phyloP scores from a whole-genome alignment of 257 asterid genomes.

The Eucommia ulmoides region DNA sequence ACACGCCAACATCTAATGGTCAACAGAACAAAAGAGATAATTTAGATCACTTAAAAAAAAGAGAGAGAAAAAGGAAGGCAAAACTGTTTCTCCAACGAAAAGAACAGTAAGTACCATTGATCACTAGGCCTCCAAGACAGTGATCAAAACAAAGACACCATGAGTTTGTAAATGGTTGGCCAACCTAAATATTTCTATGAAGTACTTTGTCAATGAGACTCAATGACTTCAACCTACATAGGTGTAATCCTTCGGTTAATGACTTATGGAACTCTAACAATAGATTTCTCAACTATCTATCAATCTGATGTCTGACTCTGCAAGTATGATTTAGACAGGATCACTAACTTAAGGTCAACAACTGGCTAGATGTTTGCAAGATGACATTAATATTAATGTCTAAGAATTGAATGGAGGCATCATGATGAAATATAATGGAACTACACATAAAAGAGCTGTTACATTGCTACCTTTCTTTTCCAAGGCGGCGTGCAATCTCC shows the following conservation, averaged over 20 bases:
- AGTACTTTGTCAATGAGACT: too few species aligned
- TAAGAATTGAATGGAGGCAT: neutral
- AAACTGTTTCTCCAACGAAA: neutral
- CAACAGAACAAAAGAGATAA: constrained; percentile 4
- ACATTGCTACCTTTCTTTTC: constrained; percentile 43
- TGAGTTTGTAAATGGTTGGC: neutral
- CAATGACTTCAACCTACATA: too few species aligned
- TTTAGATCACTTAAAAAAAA: neutral
- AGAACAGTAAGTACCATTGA: neutral
- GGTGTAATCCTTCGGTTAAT: too few species aligned
- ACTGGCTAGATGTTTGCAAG: too few species aligned
- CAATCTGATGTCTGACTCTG: too few species aligned
- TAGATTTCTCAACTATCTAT: neutral
- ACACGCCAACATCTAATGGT: constrained; percentile 53
- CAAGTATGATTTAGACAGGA: neutral
- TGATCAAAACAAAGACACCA: neutral
- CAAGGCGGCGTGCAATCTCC: constrained; percentile 76
- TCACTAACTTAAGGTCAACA: too few species aligned
- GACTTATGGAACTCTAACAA: too few species aligned
- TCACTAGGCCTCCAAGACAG: neutral
- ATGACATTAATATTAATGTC: too few species aligned
- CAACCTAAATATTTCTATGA: neutral
- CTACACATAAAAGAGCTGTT: constrained; percentile 3
- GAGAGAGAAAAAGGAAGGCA: too few species aligned
- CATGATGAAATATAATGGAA: neutral